Evolutionary conservation across 441 rosid genomes (phyloP).

Genomic region (Euphorbia neoarborescens): DNA sequence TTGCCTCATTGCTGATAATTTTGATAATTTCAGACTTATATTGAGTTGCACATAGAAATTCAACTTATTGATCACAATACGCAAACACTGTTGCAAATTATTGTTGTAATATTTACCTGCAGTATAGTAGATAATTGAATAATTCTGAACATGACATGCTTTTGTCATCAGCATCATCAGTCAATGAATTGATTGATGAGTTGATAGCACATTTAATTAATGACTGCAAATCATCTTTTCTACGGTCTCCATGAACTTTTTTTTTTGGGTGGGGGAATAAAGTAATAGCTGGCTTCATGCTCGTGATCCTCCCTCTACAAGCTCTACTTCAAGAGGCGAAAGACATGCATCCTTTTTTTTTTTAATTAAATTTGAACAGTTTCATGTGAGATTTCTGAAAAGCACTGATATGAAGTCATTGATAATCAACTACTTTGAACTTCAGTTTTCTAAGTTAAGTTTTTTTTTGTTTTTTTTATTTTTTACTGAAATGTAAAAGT

Average conservation of each 20-base stretch:
- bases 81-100: background rate
- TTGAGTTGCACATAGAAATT: background rate
- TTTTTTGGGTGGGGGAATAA: background rate
- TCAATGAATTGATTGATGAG: background rate
- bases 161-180: background rate
- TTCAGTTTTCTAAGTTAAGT: constrained; percentile 7
- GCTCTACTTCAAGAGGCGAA: background rate
- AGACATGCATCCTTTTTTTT: background rate
- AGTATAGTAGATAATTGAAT: background rate
- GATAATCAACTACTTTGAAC: background rate
- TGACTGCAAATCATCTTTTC: background rate
- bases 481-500: no score
- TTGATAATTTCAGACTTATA: background rate
- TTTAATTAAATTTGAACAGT: no score
- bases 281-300: background rate
- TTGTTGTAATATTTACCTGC: background rate
- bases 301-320: background rate
- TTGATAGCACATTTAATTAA: background rate
- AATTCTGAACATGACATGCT: background rate
- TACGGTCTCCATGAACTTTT: background rate
- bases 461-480: no score
- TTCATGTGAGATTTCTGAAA: no score
- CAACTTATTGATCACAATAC: background rate
- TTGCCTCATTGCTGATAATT: background rate
- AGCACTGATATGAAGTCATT: background rate